Evolutionary conservation across 75 land plant genomes (phyloP), one percentile per base, ranked within the genome.

Genomic region (Pseudotsuga menziesii): DNA sequence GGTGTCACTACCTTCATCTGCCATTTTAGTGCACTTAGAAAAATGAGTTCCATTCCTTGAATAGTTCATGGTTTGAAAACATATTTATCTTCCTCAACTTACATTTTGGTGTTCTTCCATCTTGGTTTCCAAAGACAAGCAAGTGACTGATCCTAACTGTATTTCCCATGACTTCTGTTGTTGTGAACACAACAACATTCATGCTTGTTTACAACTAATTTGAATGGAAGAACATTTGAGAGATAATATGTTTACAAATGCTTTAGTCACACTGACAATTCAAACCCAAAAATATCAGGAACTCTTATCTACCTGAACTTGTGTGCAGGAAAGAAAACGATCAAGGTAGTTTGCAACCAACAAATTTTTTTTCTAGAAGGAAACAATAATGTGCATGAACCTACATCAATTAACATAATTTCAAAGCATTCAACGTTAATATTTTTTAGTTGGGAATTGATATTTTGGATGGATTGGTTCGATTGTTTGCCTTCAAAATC

Each of bases 21-120:
- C 94, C 94, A 92, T 57, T 85, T 79, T 52, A 91, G 80, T 19
- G 76, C 78, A 48, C 80, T 73, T 79, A 91, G n/a, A 0, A 91
- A 84, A 11, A 85, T 64, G 27, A 91, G 80, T 84, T 89, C 93
- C 91, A 89, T 89, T 83, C 91, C 77, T 75, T 89, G 89, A 14
- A 91, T 77, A 0, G 89, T 87, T 35, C 74, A 58, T 20, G 91
- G 75, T 36, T 91, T 88, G 59, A 91, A 91, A 17, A 87, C 66
- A 56, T 70, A 85, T 35, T 85, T 80, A 19, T 84, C 71, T 5
- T 77, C 83, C 8, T 59, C 16, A 3, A 76, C 26, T 77, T 80
- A 76, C 23, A 52, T 52, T 85, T 19, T 78, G 79, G 1, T 83
- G 81, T 54, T 89, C 91, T 64, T 85, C 88, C 84, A 90, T 82